These are phyloP conservation scores for Hibiscus trionum DNA, from an alignment of 345 rosid species.

Conservation along the genomic window DNA sequence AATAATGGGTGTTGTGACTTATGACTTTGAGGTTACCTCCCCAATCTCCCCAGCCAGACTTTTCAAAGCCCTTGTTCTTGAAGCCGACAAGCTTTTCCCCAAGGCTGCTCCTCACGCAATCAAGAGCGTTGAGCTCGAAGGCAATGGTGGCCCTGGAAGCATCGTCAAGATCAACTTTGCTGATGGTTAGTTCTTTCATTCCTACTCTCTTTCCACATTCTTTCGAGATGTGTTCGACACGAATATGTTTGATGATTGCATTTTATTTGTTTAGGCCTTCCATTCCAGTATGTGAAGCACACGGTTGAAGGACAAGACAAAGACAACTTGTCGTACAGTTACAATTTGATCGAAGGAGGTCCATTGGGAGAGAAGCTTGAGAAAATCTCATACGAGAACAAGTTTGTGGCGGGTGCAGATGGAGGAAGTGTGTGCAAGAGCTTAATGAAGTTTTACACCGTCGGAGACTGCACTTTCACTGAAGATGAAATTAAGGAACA, in stretches of 20 bases:
- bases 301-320: slow-evolving; percentile 9
- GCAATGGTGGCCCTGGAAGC: neutral
- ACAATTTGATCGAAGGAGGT: slow-evolving; percentile 19
- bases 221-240: neutral
- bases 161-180: neutral
- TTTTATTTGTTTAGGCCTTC: neutral
- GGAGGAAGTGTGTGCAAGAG: slow-evolving; percentile 31
- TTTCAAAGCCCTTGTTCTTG: neutral
- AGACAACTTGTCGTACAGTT: slow-evolving; percentile 15
- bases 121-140: neutral
- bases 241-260: neutral
- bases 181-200: neutral
- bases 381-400: slow-evolving; percentile 9
- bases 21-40: neutral
- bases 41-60: neutral
- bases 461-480: slow-evolving; percentile 4
- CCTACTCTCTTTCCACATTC: neutral
- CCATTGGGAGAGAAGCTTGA: slow-evolving; percentile 8
- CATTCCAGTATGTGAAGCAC: slow-evolving; percentile 21
- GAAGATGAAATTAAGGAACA: slow-evolving; percentile 25
- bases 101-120: neutral
- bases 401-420: slow-evolving; percentile 17
- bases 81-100: neutral
- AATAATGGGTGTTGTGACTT: neutral
- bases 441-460: slow-evolving; percentile 18